Percentiles rank a stretch among this genome's conserved stretches.
Evolutionary conservation across 345 rosid genomes (phyloP).

Genomic region (Isatis tinctoria): DNA sequence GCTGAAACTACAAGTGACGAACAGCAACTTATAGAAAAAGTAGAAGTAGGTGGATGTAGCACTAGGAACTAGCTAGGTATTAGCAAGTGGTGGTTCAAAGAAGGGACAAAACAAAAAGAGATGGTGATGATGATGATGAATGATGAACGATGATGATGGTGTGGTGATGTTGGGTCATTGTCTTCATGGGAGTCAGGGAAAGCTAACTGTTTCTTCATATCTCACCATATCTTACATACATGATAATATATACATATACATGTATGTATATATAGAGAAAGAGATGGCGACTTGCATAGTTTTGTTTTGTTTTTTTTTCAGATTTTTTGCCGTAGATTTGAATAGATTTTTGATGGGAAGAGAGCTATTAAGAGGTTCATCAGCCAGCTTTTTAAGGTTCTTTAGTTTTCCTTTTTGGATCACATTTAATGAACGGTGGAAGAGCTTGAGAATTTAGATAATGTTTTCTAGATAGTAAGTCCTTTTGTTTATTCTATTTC

Average conservation of each 20-base stretch:
- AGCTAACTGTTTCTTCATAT: conserved; percentile 56
- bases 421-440: conserved; percentile 25
- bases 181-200: conserved; percentile 66
- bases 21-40: conserved; percentile 11
- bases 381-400: conserved; percentile 28
- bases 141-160: conserved; percentile 20
- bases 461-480: conserved; percentile 12
- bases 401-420: conserved; percentile 15
- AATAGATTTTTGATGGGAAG: conserved; percentile 12
- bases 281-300: conserved; percentile 18
- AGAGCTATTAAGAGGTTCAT: conserved; percentile 1
- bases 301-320: conserved; percentile 13
- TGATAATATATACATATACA: background rate
- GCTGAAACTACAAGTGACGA: conserved; percentile 8
- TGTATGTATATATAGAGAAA: background rate
- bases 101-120: conserved; percentile 19
- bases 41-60: conserved; percentile 14
- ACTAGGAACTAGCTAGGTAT: conserved; percentile 6
- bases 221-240: conserved; percentile 42
- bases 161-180: conserved; percentile 47
- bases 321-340: background rate
- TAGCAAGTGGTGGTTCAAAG: conserved; percentile 26
- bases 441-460: conserved; percentile 25
- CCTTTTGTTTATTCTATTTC: background rate
- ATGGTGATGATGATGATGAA: conserved; percentile 21